Evolutionary conservation across 2,329 filamentous ascomycete species (phyloP).

Genomic region (Sporothrix brunneoviolacea): DNA sequence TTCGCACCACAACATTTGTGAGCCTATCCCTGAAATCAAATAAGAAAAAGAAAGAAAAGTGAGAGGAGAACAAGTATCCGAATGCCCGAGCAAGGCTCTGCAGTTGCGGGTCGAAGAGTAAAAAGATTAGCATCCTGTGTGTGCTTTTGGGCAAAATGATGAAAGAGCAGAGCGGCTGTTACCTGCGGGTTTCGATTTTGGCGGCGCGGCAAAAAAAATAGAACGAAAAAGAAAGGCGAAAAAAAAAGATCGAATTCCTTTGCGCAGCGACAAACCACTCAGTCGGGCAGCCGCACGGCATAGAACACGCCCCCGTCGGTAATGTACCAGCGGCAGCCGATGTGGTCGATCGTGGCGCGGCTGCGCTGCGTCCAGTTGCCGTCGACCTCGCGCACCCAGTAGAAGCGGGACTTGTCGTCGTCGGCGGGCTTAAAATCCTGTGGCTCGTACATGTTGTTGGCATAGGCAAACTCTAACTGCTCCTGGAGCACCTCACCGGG

Average conservation of each 20-base stretch:
- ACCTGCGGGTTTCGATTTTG: too few species aligned
- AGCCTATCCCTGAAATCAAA: too few species aligned
- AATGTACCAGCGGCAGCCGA: slow-evolving; percentile 53
- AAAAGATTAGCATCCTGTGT: too few species aligned
- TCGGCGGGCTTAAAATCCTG: slow-evolving; percentile 59
- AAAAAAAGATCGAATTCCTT: background rate
- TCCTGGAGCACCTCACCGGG: slow-evolving; percentile 39
- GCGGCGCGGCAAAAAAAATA: too few species aligned
- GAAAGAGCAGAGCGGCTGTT: too few species aligned
- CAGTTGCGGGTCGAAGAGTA: too few species aligned
- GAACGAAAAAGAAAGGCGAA: background rate
- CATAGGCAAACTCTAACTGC: slow-evolving; percentile 42
- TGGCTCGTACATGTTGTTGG: slow-evolving; percentile 46
- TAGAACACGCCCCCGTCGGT: slow-evolving; percentile 54
- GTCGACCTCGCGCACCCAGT: slow-evolving; percentile 55
- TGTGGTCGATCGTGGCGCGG: slow-evolving; percentile 53
- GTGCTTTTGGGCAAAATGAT: too few species aligned
- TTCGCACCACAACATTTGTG: too few species aligned
- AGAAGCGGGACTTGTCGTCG: slow-evolving; percentile 53
- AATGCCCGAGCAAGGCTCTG: too few species aligned
- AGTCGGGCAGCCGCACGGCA: slow-evolving; percentile 46
- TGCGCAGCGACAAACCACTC: slow-evolving; percentile 2
- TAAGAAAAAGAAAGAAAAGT: too few species aligned
- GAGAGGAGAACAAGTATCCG: too few species aligned
- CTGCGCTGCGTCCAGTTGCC: slow-evolving; percentile 53